Evolutionary conservation across 768 basidiomycete species (phyloP).

Genomic region (Rhizopogon vinicolor): DNA sequence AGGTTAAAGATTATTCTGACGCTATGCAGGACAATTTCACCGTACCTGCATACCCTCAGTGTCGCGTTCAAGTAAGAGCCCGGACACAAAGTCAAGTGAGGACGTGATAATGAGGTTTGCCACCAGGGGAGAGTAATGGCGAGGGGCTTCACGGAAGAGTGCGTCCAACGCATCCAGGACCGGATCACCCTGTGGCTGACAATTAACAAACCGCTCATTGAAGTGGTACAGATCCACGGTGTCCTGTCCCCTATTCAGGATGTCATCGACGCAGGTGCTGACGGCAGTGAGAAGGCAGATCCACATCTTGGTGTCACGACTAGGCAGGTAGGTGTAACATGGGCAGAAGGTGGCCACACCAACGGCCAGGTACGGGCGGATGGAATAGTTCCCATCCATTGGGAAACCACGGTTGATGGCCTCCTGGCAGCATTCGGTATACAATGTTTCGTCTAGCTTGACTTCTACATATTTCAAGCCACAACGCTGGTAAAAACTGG

Average conservation of each 20-base stretch:
- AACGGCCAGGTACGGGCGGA: slow-evolving; percentile 18
- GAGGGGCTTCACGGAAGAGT: slow-evolving; percentile 19
- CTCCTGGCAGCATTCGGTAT: slow-evolving; percentile 8
- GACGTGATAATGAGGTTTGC: slow-evolving; percentile 29
- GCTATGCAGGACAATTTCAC: neutral
- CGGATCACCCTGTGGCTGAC: slow-evolving; percentile 20
- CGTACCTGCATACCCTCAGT: slow-evolving; percentile 16
- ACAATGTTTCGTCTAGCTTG: neutral
- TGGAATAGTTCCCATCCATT: slow-evolving; percentile 10
- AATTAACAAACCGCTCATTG: slow-evolving; percentile 20
- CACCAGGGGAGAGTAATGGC: slow-evolving; percentile 19
- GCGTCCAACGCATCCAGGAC: slow-evolving; percentile 25
- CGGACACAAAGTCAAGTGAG: slow-evolving; percentile 28
- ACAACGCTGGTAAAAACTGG: no score
- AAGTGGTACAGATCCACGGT: slow-evolving; percentile 20
- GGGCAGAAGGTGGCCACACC: slow-evolving; percentile 12
- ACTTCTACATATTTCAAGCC: no score
- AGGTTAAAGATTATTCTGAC: neutral
- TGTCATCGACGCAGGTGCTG: no score
- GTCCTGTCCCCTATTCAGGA: slow-evolving; percentile 8
- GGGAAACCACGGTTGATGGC: slow-evolving; percentile 14
- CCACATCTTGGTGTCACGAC: no score
- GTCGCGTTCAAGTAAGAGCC: slow-evolving; percentile 22
- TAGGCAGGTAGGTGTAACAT: no score
- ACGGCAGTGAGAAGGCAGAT: no score